phyloP scores from a whole-genome alignment of 208 protist genomes.

The Wallacemonas sp. region DNA sequence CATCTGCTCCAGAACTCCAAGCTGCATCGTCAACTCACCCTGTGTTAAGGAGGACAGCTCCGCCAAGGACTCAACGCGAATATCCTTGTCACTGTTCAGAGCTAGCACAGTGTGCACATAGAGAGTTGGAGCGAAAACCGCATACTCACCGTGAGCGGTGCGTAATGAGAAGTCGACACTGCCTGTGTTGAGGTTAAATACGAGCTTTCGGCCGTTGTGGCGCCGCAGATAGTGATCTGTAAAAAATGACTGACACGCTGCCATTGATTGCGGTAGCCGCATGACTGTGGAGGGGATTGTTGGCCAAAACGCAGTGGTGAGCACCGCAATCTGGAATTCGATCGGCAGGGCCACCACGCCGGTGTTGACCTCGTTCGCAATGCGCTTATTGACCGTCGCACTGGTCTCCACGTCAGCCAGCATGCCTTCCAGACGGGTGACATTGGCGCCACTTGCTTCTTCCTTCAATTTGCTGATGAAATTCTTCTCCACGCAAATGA shows the following conservation, averaged over 20 bases:
- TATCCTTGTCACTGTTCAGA: slow-evolving; percentile 29
- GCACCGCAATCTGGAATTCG: slow-evolving; percentile 55
- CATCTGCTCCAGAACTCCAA: slow-evolving; percentile 31
- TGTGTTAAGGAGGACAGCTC: slow-evolving; percentile 14
- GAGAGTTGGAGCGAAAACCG: slow-evolving; percentile 56
- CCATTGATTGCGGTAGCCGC: slow-evolving; percentile 44
- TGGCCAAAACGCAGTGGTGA: slow-evolving; percentile 71
- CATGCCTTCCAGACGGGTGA: slow-evolving; percentile 73
- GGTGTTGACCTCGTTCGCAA: not conserved
- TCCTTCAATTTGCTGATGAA: slow-evolving; percentile 53
- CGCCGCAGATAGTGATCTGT: slow-evolving; percentile 50
- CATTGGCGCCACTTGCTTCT: slow-evolving; percentile 41
- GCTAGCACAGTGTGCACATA: slow-evolving; percentile 68
- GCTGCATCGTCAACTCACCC: slow-evolving; percentile 29
- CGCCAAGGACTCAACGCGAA: slow-evolving; percentile 12
- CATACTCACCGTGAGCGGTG: slow-evolving; percentile 34
- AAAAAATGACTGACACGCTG: slow-evolving; percentile 54
- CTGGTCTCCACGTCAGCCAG: slow-evolving; percentile 20
- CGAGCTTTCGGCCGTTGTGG: slow-evolving; percentile 71
- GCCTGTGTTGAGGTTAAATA: slow-evolving; percentile 64
- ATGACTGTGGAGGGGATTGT: slow-evolving; percentile 39
- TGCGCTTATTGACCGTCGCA: slow-evolving; percentile 5
- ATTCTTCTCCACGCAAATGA: slow-evolving; percentile 30
- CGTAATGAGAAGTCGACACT: slow-evolving; percentile 54
- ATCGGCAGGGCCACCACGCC: slow-evolving; percentile 32